Base-by-base conservation (phyloP, 306 rosid species). In the Abrus precatorius region DNA sequence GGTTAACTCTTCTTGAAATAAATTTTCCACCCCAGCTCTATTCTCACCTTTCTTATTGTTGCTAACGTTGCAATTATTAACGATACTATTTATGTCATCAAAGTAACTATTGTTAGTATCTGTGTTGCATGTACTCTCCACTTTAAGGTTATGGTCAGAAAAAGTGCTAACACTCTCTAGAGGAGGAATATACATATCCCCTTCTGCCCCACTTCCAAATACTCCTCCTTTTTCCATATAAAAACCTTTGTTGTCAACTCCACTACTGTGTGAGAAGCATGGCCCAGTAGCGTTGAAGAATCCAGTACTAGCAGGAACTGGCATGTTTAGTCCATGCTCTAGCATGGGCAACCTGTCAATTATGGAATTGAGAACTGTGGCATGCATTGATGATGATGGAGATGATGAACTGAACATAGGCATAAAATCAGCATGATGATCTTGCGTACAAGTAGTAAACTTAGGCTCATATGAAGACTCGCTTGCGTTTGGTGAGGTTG, bases 181-280 rank as follows among this genome's bases (percentile, higher is more conserved):
- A 27, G 92, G 87, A 73, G 98, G 97, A 63, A 89, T 83, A 78
- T 82, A 91, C 38, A 88, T 27, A 9, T 90, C 92, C 53, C 81
- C 86, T 13, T 82, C 86, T 53, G 53, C 49, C 47, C 89, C 85
- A 82, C 77, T 66, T 79, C 70, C 90, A 77, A 87, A 82, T 0
- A 65, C 52, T 47, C 52, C 79, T 14, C 74, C 77, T 44, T 75
- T 78, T 75, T 80, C 90, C 29, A 87, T 86, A 44, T 85, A 86
- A 59, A 83, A 82, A 13, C 70, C 69, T 48, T 74, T 78, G 14
- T 27, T 80, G 11, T 47, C 48, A 72, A 68, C 32, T 40, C 69
- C 85, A 10, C 69, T 84, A 10, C 70, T 71, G 4, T 83, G 91
- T 50, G 86, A 13, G 75, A 86, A 81, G 85, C 77, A 85, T 63